Conservation (phyloP, 164 flowering plant genomes). For the Stephania cephalantha region DNA sequence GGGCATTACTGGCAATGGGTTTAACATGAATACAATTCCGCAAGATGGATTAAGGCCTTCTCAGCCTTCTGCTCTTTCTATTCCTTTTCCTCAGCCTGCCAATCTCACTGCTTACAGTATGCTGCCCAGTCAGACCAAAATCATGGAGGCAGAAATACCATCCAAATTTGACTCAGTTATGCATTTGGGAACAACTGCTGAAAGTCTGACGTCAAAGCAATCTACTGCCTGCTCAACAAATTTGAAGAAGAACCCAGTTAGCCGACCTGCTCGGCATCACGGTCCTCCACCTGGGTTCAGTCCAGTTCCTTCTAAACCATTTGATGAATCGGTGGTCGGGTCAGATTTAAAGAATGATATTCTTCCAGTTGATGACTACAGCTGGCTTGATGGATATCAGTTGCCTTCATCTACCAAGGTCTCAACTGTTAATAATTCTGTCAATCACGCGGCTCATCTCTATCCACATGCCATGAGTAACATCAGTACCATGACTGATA, state of each 20-base stretch:
- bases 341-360: slow-evolving; percentile 31
- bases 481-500: slow-evolving; percentile 35
- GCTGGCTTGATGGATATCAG: slow-evolving; percentile 89
- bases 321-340: slow-evolving; percentile 28
- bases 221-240: slow-evolving; percentile 25
- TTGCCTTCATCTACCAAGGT: slow-evolving; percentile 35
- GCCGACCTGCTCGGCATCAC: slow-evolving; percentile 72
- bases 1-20: slow-evolving; percentile 49
- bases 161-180: slow-evolving; percentile 36
- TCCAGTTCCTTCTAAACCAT: slow-evolving; percentile 40
- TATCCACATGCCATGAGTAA: slow-evolving; percentile 21
- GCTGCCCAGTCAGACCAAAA: slow-evolving; percentile 20
- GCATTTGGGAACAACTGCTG: slow-evolving; percentile 29
- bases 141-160: slow-evolving; percentile 37
- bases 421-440: slow-evolving; percentile 24
- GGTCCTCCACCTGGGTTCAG: slow-evolving; percentile 97
- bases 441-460: slow-evolving; percentile 20
- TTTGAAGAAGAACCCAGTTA: slow-evolving; percentile 56
- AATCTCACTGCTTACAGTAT: slow-evolving; percentile 19
- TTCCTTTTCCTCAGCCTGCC: slow-evolving; percentile 34
- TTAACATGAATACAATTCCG: slow-evolving; percentile 23
- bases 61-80: slow-evolving; percentile 25
- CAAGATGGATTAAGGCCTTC: slow-evolving; percentile 27
- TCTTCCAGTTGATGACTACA: slow-evolving; percentile 61
- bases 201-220: slow-evolving; percentile 22